phyloP scores from a whole-genome alignment of 805 yeast genomes.

The Lipomyces kockii region DNA sequence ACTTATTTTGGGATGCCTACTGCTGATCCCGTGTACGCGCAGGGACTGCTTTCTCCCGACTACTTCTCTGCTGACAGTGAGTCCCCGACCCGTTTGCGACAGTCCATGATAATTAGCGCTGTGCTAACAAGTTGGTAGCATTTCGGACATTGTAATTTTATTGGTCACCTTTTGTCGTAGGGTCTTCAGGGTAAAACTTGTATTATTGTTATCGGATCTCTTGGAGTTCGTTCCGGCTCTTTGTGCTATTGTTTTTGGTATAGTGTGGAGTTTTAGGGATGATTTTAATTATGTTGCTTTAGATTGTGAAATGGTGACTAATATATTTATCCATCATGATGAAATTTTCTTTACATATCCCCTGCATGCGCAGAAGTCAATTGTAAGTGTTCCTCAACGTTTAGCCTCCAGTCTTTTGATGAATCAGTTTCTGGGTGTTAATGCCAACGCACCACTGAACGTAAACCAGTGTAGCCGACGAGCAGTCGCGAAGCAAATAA shows the following conservation, averaged over 20 bases:
- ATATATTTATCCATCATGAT: neutral
- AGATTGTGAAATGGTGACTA: neutral
- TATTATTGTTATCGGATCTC: conserved; percentile 2
- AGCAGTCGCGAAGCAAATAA: neutral
- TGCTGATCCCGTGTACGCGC: neutral
- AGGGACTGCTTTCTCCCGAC: conserved; percentile 1
- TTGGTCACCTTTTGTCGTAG: neutral
- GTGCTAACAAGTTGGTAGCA: neutral
- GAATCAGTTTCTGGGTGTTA: neutral
- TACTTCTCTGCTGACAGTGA: neutral
- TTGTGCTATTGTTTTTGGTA: neutral
- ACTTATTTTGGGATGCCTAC: neutral
- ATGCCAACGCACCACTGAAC: too few species aligned
- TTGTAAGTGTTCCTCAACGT: too few species aligned
- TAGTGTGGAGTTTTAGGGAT: conserved; percentile 1
- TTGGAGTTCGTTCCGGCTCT: neutral
- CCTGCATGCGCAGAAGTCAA: too few species aligned
- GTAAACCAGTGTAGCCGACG: neutral
- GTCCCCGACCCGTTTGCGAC: neutral
- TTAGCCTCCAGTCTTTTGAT: too few species aligned
- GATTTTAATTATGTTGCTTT: neutral
- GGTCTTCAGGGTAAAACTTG: neutral
- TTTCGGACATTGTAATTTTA: neutral
- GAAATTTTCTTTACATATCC: too few species aligned
- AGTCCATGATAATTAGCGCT: neutral